Evolutionary conservation across 176 grass and related monocot genomes (phyloP), one percentile per base, ranked within the genome.

Genomic region (Eleusine indica): DNA sequence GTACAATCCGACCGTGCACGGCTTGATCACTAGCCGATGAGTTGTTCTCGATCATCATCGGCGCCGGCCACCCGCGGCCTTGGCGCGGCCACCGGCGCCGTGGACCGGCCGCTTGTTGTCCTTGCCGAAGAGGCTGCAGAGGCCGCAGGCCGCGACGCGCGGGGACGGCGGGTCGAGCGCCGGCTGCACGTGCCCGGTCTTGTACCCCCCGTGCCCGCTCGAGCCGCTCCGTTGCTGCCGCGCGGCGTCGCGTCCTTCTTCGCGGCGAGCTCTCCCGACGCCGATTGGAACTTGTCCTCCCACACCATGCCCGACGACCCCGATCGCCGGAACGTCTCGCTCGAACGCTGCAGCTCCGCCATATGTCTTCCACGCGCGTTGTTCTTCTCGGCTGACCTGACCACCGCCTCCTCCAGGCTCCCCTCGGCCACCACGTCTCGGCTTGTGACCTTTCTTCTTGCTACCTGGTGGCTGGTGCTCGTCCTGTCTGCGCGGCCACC

Each of bases 271-370:
- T 91, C 88, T 16, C 76, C 79, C 25, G 89, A 56, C 75, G 70
- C 80, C 52, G 88, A 41, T 69, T 69, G 75, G 38, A 82, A 49
- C 87, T 91, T 84, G 25, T 92, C 83, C 84, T 97, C 91, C 94
- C 94, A 97, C 85, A 97, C 89, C 78, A 88, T 56, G 7, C 94
- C 94, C 37, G 94, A 97, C 28, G 91, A 97, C 38, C 94, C 94
- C 16, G 91, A 94, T 85, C 94, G 88, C 85, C 94, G 89, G 81
- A 92, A 97, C 75, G 94, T 97, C 83, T 91, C 91, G 79, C 76
- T 94, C 14, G 94, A 97, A 15, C 94, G 82, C 88, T 94, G 94
- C 84, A 97, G 78, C 37, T 82, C 91, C n/a, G 87, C 94, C 93
- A 95, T 95, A 95, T 95, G 58, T 53, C 32, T 35, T 35, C 3